Base-by-base conservation (phyloP, 169 alveolate species). In the Plasmodium reichenowi region DNA sequence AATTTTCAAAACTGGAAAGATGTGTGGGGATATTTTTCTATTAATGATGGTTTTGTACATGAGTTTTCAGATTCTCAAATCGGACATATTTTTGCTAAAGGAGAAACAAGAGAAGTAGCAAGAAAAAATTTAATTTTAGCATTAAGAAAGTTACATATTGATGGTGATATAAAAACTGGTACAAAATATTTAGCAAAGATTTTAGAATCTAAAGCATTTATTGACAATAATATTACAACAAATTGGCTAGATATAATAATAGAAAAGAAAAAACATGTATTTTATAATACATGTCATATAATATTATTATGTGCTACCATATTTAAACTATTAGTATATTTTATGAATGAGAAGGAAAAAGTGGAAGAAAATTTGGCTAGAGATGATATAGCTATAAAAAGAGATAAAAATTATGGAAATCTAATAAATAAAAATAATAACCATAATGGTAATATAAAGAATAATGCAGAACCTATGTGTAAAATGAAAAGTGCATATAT, bases 1-100 rank as follows among this genome's bases (percentile, higher is more conserved):
- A 88, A 93, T 58, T 95, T 95, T 74, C 90, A 88, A 62, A 88
- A 94, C 7, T 90, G 95, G 29, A 93, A 86, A 43, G 93, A 76
- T 48, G 96, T 93, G 26, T 95, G 97, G 97, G 97, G 97, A 0
- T 95, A 95, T 67, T 95, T 95, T 66, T 93, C 96, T 15, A 93
- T 95, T 38, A 85, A 95, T 22, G 88, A 91, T 24, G 98, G 98
- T 13, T 94, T 93, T 47, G 94, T 96, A 64, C 97, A 95, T 71
- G 96, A 94, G 88, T 95, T 89, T 88, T 95, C 98, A 5, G 98
- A 96, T 85, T 94, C 97, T n/a, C 98, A 96, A 89, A 94, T 96
- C 62, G 98, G 98, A 0, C 98, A 96, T 92, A 92, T 96, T 47
- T 96, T 96, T 67, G 96, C 97, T 45, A 89, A 91, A 63, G 98